Evolutionary conservation across 306 rosid genomes (phyloP), one percentile per base, ranked within the genome.

Genomic region (Oemleria cerasiformis): DNA sequence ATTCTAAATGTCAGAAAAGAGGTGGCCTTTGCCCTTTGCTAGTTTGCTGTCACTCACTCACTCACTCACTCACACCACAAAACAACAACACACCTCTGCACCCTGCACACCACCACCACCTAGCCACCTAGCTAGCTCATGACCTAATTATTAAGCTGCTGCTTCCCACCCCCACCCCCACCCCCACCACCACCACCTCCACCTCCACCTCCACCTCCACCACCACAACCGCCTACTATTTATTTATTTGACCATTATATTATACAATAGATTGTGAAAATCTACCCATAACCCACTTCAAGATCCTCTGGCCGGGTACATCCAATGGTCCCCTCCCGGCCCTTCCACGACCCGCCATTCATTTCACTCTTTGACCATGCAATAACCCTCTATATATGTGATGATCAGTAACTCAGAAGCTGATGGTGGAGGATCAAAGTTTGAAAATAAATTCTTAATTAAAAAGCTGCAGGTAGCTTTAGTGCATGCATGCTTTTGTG

Each of bases 1-100:
- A 94, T 90, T 94, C 99, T 91, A 45, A 84, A 72, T 73, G 96
- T 89, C 96, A 94, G 90, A 77, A 65, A 8, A 0, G 25, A 9
- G 68, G 30, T 25, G 30, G 30, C 2, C 30, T 25, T 25, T 25
- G 30, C 30, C 30, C 30, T 25, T 25, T 25, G 30, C 30, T 1
- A 25, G 1, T 25, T 25, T 25, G 30, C 30, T 25, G 30, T 25
- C 30, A 25, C 30, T 25, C 30, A 25, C 30, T 25, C 30, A 25
- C 30, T 25, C 30, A 25, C 30, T 25, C 30, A 25, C 30, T 25
- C 30, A 25, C 30, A 25, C 30, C 30, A n/a, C n/a, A n/a, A n/a
- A n/a, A n/a, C n/a, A n/a, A n/a, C n/a, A n/a, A n/a, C n/a, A n/a
- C n/a, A n/a, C n/a, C n/a, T n/a, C n/a, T n/a, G n/a, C n/a, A n/a